phyloP scores from a whole-genome alignment of 1,284 basidiomycete species.

The Fomitopsis pinicola region DNA sequence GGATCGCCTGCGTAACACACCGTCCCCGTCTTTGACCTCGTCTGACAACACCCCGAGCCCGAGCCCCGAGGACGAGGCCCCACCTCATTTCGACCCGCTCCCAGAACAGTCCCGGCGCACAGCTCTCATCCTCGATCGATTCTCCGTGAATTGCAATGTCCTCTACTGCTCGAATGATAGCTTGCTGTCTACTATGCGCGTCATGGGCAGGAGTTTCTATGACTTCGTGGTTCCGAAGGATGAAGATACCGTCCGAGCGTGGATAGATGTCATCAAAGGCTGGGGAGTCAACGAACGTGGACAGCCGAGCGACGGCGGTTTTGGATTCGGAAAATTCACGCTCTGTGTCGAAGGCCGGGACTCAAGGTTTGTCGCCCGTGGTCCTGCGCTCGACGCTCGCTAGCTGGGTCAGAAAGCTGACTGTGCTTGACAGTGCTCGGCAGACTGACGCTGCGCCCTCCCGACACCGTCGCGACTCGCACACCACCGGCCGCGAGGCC shows the following conservation, averaged over 20 bases:
- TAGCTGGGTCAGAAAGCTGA: not conserved
- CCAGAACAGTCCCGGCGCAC: slow-evolving; percentile 64
- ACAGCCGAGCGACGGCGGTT: slow-evolving; percentile 75
- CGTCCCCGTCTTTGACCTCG: slow-evolving; percentile 8
- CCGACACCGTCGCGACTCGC: slow-evolving; percentile 16
- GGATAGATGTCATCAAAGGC: slow-evolving; percentile 69
- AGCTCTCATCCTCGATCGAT: slow-evolving; percentile 71
- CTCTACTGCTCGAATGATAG: slow-evolving; percentile 70
- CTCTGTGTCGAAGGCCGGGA: slow-evolving; percentile 54
- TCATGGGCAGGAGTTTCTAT: slow-evolving; percentile 66
- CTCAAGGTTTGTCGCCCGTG: slow-evolving; percentile 38
- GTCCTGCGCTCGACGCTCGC: not conserved
- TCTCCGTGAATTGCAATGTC: slow-evolving; percentile 57
- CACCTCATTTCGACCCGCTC: slow-evolving; percentile 50
- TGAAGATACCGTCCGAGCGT: slow-evolving; percentile 57
- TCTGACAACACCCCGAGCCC: slow-evolving; percentile 3
- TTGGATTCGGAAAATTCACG: slow-evolving; percentile 69
- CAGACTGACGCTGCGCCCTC: slow-evolving; percentile 18
- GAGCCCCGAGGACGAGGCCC: slow-evolving; percentile 12
- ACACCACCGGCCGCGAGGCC: not conserved
- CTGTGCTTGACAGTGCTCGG: slow-evolving; percentile 17
- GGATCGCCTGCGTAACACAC: slow-evolving; percentile 6
- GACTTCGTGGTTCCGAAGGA: slow-evolving; percentile 64
- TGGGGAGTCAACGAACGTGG: slow-evolving; percentile 80
- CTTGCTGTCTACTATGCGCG: slow-evolving; percentile 48